Percentiles rank a stretch among this genome's conserved stretches.
Conservation (phyloP, 495 filamentous ascomycete species). For the Talaromyces wortmannii region DNA sequence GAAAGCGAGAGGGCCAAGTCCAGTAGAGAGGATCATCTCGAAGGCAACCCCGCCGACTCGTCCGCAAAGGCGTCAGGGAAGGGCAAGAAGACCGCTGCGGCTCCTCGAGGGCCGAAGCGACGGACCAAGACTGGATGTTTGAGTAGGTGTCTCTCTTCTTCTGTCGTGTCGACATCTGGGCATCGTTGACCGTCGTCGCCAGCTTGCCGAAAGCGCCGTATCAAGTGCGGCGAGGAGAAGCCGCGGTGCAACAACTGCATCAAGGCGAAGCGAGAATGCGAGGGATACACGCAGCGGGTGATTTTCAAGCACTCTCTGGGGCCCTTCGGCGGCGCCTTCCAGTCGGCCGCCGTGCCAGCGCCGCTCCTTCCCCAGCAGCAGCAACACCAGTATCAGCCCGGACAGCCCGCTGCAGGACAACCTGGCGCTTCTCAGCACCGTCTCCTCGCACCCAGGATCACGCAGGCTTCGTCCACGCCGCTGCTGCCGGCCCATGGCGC, state of each 20-base stretch:
- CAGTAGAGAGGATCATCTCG: neutral
- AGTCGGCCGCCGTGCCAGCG: constrained; percentile 4
- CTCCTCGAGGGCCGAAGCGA: constrained; percentile 41
- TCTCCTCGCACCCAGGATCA: neutral
- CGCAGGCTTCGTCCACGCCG: too few species aligned
- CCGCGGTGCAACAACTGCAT: constrained; percentile 89
- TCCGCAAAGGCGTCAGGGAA: neutral
- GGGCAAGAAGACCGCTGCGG: constrained; percentile 8
- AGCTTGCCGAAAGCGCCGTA: constrained; percentile 91
- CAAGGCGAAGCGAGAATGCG: constrained; percentile 89
- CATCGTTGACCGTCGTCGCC: constrained; percentile 10
- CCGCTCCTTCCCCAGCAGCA: constrained; percentile 9
- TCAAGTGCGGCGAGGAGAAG: constrained; percentile 95
- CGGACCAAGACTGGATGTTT: constrained; percentile 95
- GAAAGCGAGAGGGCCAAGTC: neutral
- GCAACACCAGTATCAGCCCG: neutral
- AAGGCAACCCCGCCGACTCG: neutral
- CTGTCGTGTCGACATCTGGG: neutral
- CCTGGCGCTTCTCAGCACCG: neutral
- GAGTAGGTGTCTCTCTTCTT: constrained; percentile 50
- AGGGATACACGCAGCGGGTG: constrained; percentile 90
- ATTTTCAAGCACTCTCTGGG: constrained; percentile 86
- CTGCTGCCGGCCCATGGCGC: neutral
- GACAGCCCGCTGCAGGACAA: neutral
- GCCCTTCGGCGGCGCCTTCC: constrained; percentile 26